These are phyloP conservation scores for Solidago caesia DNA, from an alignment of 129 eudicot species.

Conservation along the genomic window DNA sequence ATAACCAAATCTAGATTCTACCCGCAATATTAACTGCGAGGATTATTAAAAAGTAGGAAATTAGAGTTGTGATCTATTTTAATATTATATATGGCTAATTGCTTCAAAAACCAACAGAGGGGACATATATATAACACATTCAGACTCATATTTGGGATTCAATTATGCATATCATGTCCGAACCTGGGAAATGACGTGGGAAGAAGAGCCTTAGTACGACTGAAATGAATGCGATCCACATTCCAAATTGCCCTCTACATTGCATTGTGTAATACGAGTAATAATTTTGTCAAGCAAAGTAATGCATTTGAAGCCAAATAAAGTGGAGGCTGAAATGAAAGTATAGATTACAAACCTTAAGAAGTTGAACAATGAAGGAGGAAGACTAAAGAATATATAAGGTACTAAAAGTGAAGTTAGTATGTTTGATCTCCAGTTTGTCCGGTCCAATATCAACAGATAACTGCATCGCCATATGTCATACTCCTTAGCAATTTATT, in stretches of 20 bases:
- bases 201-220: slow-evolving; percentile 82
- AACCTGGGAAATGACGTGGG: slow-evolving; percentile 87
- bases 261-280: background rate
- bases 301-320: background rate
- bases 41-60: no score
- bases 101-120: no score
- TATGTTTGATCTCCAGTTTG: slow-evolving; percentile 88
- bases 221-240: slow-evolving; percentile 76
- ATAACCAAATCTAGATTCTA: no score
- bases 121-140: background rate
- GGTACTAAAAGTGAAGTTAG: slow-evolving; percentile 78
- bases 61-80: no score
- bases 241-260: slow-evolving; percentile 74
- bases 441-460: slow-evolving; percentile 80
- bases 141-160: background rate
- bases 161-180: background rate
- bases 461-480: slow-evolving; percentile 59
- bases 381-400: slow-evolving; percentile 72
- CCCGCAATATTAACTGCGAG: no score
- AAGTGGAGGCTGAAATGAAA: slow-evolving; percentile 5
- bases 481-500: background rate
- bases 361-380: slow-evolving; percentile 47
- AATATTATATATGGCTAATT: no score
- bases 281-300: background rate
- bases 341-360: slow-evolving; percentile 44